Conservation (phyloP, 352 stramenopile genomes). For the Pseudoperonospora humuli region DNA sequence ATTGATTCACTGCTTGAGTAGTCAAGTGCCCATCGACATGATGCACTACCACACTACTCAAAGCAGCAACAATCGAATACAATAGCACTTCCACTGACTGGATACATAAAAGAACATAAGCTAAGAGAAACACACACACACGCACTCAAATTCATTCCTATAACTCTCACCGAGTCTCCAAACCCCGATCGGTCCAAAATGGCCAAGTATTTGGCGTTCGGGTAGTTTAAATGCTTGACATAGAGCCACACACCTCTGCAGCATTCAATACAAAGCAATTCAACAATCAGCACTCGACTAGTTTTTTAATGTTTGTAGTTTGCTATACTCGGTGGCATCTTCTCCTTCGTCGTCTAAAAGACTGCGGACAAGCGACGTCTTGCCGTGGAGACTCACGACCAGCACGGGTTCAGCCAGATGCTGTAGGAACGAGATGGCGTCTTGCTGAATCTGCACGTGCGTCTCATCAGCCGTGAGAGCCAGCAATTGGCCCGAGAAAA, state of each 20-base stretch:
- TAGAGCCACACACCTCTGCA: conserved; percentile 57
- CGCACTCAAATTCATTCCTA: background rate
- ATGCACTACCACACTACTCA: conserved; percentile 76
- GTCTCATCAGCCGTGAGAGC: conserved; percentile 32
- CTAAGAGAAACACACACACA: background rate
- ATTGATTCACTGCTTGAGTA: conserved; percentile 37
- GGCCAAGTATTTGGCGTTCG: conserved; percentile 66
- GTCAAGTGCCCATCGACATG: conserved; percentile 50
- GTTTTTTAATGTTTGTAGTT: background rate
- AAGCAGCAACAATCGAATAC: conserved; percentile 53
- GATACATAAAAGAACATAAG: conserved; percentile 1
- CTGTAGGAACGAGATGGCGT: conserved; percentile 68
- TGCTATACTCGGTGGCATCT: conserved; percentile 7
- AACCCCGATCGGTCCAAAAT: conserved; percentile 57
- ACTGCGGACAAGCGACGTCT: conserved; percentile 37
- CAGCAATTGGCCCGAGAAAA: conserved; percentile 63
- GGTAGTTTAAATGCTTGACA: conserved; percentile 51
- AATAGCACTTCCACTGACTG: conserved; percentile 49
- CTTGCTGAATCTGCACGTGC: conserved; percentile 61
- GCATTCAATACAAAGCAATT: background rate
- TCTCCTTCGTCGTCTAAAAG: conserved; percentile 23
- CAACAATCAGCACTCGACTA: background rate
- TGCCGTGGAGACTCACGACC: conserved; percentile 68
- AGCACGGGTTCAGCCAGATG: conserved; percentile 53
- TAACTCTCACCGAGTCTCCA: conserved; percentile 15